Evolutionary conservation across 345 rosid genomes (phyloP).

Genomic region (Populus tremula): DNA sequence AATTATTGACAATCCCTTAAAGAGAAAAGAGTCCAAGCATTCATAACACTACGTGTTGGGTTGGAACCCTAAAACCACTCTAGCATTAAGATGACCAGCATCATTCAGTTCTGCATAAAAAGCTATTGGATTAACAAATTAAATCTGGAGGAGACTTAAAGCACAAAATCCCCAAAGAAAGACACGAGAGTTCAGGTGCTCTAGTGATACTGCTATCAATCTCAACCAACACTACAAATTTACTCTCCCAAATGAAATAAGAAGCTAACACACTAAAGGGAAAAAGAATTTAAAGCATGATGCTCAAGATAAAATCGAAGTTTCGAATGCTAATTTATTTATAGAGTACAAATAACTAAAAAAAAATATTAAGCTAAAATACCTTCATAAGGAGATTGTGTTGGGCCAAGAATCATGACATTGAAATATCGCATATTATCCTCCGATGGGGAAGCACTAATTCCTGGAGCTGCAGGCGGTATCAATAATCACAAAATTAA

Average conservation of each 20-base stretch:
- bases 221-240: neutral
- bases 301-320: neutral
- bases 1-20: neutral
- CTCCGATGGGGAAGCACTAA: constrained; percentile 95
- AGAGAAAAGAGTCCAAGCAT: neutral
- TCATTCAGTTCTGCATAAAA: neutral
- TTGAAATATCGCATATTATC: constrained; percentile 94
- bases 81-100: neutral
- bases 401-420: constrained; percentile 95
- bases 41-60: neutral
- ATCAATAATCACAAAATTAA: constrained; percentile 23
- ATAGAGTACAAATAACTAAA: neutral
- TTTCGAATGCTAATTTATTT: neutral
- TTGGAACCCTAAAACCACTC: neutral
- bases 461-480: constrained; percentile 73
- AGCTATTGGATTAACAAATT: neutral
- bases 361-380: neutral
- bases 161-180: neutral
- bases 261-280: neutral
- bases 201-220: neutral
- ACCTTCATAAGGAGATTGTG: constrained; percentile 99
- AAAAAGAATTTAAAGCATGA: neutral
- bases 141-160: neutral
- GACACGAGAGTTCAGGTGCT: neutral
- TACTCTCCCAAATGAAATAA: neutral